Base-by-base conservation (phyloP, 352 stramenopile genomes). In the Blastocystis hominis region DNA sequence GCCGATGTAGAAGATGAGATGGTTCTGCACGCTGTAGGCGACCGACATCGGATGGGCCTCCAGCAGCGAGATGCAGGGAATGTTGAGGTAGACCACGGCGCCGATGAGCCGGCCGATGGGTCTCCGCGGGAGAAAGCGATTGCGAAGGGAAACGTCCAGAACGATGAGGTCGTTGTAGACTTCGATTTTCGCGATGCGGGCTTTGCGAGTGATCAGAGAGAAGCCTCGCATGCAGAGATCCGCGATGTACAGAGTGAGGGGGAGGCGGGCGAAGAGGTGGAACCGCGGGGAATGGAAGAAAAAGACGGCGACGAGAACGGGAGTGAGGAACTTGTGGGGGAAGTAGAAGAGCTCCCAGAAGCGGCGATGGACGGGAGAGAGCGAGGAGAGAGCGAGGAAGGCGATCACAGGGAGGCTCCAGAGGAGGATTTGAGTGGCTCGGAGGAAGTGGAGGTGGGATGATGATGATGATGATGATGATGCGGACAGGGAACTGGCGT, bases 1-100 rank as follows among this genome's bases (percentile, higher is more conserved):
- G 13, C 62, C 62, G 47, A 80, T 63, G 55, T 80, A 80, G 50
- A 59, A 80, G 15, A 80, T 40, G 44, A 80, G 50, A 40, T 38
- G 40, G 42, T 80, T 80, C 36, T 40, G 30, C 5, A 13, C 1
- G 20, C 47, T 80, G 55, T 64, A 80, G 4, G 70, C 70, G 6
- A 80, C 44, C n/a, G 38, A 62, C 50, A 80, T 59, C 30, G 70
- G 70, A 62, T 80, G 70, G 30, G 30, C 62, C 44, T 80, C 36
- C 30, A 61, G n/a, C 6, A 61, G 38, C 4, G 20, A 40, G 44
- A 80, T 80, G 3, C 30, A 59, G 50, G 70, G 70, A 64, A 80
- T 63, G 13, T 47, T 80, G 4, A 80, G 47, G 54, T 80, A 63
- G n/a, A 56, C 55, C 70, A 80, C 70, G 13, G 70, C 42, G 42